Base-by-base conservation (phyloP, 768 basidiomycete species). In the Exidia glandulosa region DNA sequence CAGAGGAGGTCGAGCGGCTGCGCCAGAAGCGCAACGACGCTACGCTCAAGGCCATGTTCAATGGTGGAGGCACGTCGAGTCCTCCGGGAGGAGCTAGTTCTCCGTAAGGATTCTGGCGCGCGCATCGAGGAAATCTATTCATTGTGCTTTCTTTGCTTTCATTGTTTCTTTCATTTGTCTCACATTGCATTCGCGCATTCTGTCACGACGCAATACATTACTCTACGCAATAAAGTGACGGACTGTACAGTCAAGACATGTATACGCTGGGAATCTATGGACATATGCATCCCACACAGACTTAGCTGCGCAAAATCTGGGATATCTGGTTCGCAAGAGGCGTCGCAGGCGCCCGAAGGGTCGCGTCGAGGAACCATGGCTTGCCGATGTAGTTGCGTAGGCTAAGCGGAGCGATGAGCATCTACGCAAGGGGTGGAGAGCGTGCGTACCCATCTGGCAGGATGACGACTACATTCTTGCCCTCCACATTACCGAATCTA, bases 371-470 rank as follows among this genome's bases (percentile, higher is more conserved):
- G 74, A 94, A 94, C 93, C 93, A 95, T 12, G 85, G 81, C 68
- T 93, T 94, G 74, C 87, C 88, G 84, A 95, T 94, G 68, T 95
- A 95, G 70, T 95, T 95, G 65, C 93, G 81, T 59, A 96, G 85
- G 1, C 94, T 92, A 12, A 27, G 23, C 16, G 25, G 6, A 48
- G 7, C 63, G 29, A 56, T 36, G 19, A 32, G 29, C n/a, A 45
- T 31, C 59, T 27, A 59, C 25, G 57, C 23, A 58, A 59, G 16
- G 37, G 57, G 9, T 27, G 37, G 16, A 13, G 19, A 2, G 33
- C 5, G 23, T 1, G 75, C 88, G 72, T 66, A 91, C 91, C 91
- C 93, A 67, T 99, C 96, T 36, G 96, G 84, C 9, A 96, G 75
- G 31, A 99, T 65, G 0, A 97, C 79, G 0, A 99, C 90, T 6